Conservation (phyloP, 2,329 filamentous ascomycete species). For the Aspergillus puulaauensis region DNA sequence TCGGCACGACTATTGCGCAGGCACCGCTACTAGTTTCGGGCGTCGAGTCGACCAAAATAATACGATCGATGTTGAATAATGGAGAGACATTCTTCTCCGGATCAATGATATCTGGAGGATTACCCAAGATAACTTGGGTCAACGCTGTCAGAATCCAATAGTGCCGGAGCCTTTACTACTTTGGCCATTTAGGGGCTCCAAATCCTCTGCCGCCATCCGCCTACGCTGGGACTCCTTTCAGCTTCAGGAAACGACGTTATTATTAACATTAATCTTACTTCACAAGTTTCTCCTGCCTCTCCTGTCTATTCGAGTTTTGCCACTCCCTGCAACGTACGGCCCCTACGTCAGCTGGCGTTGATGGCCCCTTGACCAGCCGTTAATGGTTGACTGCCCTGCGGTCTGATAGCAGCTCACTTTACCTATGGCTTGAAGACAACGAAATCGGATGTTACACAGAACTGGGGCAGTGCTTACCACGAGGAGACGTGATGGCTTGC, state of each 20-base stretch:
- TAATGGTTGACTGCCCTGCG: not conserved
- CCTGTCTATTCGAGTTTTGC: not conserved
- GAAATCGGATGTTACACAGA: slow-evolving; percentile 2
- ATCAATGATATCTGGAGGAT: not conserved
- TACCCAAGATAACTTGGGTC: slow-evolving; percentile 8
- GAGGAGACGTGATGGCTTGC: not conserved
- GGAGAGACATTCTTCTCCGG: not conserved
- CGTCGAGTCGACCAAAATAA: slow-evolving; percentile 1
- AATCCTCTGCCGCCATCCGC: slow-evolving; percentile 15
- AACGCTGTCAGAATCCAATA: slow-evolving; percentile 24
- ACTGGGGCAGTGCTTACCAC: slow-evolving; percentile 2
- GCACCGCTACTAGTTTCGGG: slow-evolving; percentile 11
- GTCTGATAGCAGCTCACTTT: not conserved
- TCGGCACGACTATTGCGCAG: slow-evolving; percentile 13
- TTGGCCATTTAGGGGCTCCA: slow-evolving; percentile 8
- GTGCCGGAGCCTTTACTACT: slow-evolving; percentile 20
- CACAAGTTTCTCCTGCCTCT: not conserved
- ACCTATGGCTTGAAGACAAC: not conserved
- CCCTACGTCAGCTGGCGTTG: slow-evolving; percentile 1
- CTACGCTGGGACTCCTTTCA: not conserved
- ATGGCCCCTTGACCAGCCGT: slow-evolving; percentile 1
- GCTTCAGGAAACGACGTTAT: not conserved
- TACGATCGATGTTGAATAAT: not conserved
- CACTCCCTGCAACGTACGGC: not conserved
- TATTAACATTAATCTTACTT: not conserved